Percentiles rank a stretch among this genome's conserved stretches.
Evolutionary conservation across 257 asterid genomes (phyloP).

Genomic region (Nicotiana undulata): DNA sequence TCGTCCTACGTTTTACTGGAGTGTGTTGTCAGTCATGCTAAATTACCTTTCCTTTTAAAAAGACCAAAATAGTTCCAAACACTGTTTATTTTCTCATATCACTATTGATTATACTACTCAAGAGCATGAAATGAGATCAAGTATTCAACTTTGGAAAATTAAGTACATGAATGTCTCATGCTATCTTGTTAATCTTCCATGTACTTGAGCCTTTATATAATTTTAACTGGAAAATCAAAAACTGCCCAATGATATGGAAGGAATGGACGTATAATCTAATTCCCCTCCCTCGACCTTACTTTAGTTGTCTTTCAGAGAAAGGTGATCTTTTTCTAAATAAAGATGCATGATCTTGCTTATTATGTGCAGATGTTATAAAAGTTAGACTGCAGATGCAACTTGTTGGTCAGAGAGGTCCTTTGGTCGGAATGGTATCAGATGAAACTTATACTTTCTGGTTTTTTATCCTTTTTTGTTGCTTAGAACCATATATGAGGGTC

Average conservation of each 20-base stretch:
- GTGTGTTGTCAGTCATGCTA: not conserved
- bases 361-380: constrained; percentile 83
- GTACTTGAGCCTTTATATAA: not conserved
- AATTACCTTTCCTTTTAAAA: not conserved
- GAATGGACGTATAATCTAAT: not conserved
- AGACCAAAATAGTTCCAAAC: not conserved
- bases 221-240: not conserved
- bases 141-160: not conserved
- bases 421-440: constrained; percentile 75
- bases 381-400: constrained; percentile 99
- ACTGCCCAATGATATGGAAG: not conserved
- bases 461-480: not conserved
- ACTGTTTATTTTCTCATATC: not conserved
- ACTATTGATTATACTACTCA: not conserved
- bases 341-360: constrained; percentile 21
- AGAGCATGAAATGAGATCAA: not conserved
- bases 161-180: not conserved
- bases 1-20: not conserved
- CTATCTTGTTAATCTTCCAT: not conserved
- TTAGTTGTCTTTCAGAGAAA: not conserved
- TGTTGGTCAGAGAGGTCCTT: constrained; percentile 88
- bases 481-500: not conserved
- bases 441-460: not conserved
- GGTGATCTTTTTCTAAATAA: not conserved
- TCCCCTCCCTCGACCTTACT: not conserved